phyloP scores from a whole-genome alignment of 768 basidiomycete genomes.

The Leccinum subgranulosum region DNA sequence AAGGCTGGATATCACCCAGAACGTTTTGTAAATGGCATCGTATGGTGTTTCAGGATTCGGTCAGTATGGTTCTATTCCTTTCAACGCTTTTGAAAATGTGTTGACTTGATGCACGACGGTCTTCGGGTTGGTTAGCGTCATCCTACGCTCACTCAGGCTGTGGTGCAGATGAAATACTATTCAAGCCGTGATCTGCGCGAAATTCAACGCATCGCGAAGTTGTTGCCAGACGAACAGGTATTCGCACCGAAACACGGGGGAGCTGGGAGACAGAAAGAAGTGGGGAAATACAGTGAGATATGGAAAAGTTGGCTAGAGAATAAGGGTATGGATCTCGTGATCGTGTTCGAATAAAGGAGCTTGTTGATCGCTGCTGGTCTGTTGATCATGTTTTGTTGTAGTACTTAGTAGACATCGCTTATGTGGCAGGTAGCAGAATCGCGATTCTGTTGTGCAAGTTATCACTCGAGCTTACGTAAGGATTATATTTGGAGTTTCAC shows the following conservation, averaged over 20 bases:
- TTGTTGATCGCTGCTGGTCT: neutral
- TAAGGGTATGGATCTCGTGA: constrained; percentile 33
- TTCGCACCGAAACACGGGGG: constrained; percentile 21
- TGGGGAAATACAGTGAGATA: constrained; percentile 32
- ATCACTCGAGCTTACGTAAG: too few species aligned
- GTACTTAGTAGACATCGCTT: too few species aligned
- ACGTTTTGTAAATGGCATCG: constrained; percentile 46
- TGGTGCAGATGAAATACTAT: constrained; percentile 32
- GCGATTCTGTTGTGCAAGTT: too few species aligned
- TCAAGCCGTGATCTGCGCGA: constrained; percentile 38
- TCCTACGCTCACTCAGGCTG: constrained; percentile 35
- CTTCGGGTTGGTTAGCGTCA: constrained; percentile 24
- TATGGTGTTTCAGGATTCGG: constrained; percentile 41
- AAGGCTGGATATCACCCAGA: constrained; percentile 31
- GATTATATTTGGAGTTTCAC: too few species aligned
- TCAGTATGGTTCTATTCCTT: constrained; percentile 24
- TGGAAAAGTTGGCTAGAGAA: constrained; percentile 39
- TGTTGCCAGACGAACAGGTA: constrained; percentile 37
- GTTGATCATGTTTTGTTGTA: neutral
- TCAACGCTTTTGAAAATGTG: neutral
- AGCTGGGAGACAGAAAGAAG: constrained; percentile 9
- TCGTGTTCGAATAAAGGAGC: constrained; percentile 31
- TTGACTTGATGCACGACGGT: neutral
- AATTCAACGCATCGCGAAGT: constrained; percentile 40
- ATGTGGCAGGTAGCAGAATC: neutral